A percentile compares a stretch with the other conserved stretches of the same genome.
phyloP scores from a whole-genome alignment of 164 flowering plant genomes.

The Pachysandra terminalis region DNA sequence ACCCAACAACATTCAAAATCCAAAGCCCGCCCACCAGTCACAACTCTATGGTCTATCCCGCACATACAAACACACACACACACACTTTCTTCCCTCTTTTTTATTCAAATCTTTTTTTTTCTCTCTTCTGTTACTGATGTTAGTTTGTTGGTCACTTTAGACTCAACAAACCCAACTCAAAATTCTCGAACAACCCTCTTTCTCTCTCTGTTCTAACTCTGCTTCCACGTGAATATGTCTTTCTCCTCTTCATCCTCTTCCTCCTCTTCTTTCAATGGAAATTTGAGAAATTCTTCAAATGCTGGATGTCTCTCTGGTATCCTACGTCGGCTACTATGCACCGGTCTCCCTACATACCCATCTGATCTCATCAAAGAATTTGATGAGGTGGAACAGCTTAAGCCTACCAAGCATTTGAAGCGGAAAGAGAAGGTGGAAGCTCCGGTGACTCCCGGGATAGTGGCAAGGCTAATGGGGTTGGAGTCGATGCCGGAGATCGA shows the following conservation, averaged over 20 bases:
- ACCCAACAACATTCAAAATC: conserved; percentile 4
- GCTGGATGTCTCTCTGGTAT: conserved; percentile 43
- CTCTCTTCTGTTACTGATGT: neutral
- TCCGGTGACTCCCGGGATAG: conserved; percentile 35
- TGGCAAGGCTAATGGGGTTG: conserved; percentile 68
- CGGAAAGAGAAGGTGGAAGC: conserved; percentile 1
- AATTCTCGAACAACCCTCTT: neutral
- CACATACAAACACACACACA: too few relatives aligned
- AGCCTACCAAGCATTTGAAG: neutral
- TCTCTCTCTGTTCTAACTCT: neutral
- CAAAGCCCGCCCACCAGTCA: neutral
- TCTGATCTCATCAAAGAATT: conserved; percentile 25
- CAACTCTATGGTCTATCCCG: too few relatives aligned
- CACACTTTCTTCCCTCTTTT: neutral
- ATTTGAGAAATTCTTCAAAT: conserved; percentile 10
- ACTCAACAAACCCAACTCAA: neutral
- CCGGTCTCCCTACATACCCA: conserved; percentile 45
- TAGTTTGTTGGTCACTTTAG: neutral
- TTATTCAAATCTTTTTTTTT: conserved; percentile 5
- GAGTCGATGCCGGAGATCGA: conserved; percentile 39
- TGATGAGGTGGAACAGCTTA: neutral
- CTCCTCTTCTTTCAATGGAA: neutral
- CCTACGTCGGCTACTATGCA: conserved; percentile 37
- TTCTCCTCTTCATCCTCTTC: neutral
- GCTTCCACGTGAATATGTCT: conserved; percentile 14